phyloP scores from a whole-genome alignment of 2,329 filamentous ascomycete genomes.

The Verticillium isaacii region DNA sequence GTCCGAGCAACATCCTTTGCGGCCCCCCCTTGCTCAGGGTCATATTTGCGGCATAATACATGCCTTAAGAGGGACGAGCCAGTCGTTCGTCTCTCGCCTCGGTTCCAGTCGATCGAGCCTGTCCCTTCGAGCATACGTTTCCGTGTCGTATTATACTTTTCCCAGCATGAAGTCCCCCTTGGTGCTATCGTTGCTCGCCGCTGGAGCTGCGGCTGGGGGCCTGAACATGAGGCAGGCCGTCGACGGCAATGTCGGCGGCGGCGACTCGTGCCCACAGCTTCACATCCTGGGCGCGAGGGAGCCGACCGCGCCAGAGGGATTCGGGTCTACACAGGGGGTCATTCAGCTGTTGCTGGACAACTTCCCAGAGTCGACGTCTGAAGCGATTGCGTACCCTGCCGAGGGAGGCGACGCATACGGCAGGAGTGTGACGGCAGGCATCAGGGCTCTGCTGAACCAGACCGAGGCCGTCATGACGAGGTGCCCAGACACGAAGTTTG shows the following conservation, averaged over 20 bases:
- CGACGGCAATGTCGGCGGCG: not conserved
- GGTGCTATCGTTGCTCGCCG: not conserved
- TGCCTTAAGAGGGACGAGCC: not conserved
- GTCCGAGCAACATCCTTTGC: not conserved
- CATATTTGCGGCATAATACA: not conserved
- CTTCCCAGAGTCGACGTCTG: constrained; percentile 37
- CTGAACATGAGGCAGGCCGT: not conserved
- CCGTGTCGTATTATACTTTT: not conserved
- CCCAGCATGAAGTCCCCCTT: not conserved
- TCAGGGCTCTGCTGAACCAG: constrained; percentile 41
- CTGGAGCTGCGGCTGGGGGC: not conserved
- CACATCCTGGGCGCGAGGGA: constrained; percentile 47
- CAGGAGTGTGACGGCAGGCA: constrained; percentile 46
- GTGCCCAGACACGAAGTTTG: constrained; percentile 50
- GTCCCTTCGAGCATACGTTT: not conserved
- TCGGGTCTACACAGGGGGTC: constrained; percentile 36
- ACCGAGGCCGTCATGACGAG: constrained; percentile 29
- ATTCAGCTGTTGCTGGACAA: constrained; percentile 36
- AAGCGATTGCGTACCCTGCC: constrained; percentile 48
- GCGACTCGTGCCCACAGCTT: constrained; percentile 31
- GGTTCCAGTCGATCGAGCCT: not conserved
- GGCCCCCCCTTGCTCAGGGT: not conserved
- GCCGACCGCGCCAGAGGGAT: constrained; percentile 40
- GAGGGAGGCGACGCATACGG: constrained; percentile 50
- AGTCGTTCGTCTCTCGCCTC: not conserved